Base-by-base conservation (phyloP, 2,329 filamentous ascomycete genomes). In the Trichoderma hamatum region DNA sequence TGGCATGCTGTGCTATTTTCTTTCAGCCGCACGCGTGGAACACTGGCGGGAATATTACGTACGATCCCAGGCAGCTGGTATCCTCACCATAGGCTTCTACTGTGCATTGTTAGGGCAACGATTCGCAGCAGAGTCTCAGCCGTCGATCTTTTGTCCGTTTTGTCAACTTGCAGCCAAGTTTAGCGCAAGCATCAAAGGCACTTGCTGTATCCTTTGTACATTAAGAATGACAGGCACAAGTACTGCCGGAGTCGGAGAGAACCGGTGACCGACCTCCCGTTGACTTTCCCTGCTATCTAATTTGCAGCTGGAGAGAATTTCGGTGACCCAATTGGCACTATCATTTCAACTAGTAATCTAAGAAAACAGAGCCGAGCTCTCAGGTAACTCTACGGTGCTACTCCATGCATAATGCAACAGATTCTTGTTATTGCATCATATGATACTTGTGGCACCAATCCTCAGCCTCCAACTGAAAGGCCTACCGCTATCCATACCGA, bases 21-120 rank as follows among this genome's bases (percentile, higher is more conserved):
- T 59, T 49, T 67, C 64, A 67, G 64, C 64, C 64, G 64, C 64
- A 67, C 34, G 14, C 28, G 54, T 24, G 64, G 54, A 43, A 67
- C 58, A 51, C 39, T 39, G 39, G 64, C 39, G 64, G 63, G 21
- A 51, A 66, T 59, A 58, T 36, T 24, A 51, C 39, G 28, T 36
- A 24, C 24, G 51, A 51, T 49, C 11, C 64, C 64, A 67, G 39
- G 21, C 28, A 26, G 34, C 28, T 51, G 30, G 64, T 36, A 36
- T 24, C 39, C 58, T 36, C 51, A 59, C 13, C 24, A 46, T 21
- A 28, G 16, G 21, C 30, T 51, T 51, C 39, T 14, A 28, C 30
- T 19, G 39, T 30, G 9, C 36, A 46, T 66, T 30, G 10, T 9
- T n/a, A 34, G 26, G 26, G 51, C 19, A 24, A 7, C 51, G 24